Evolutionary conservation across 176 grass and related monocot genomes (phyloP).

Genomic region (Cocos nucifera): DNA sequence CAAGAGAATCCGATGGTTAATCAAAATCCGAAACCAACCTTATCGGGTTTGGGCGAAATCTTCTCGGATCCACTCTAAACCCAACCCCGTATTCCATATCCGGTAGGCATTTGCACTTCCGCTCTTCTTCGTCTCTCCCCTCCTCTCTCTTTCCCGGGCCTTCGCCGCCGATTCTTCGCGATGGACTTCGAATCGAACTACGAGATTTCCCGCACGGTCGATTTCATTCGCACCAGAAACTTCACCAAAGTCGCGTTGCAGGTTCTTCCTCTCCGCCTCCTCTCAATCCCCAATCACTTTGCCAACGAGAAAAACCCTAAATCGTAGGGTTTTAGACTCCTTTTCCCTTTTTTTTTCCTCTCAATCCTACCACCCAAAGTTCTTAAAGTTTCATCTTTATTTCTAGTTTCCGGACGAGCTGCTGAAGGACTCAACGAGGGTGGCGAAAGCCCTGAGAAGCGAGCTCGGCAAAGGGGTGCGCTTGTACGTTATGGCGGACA

Average conservation of each 20-base stretch:
- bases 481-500: constrained; percentile 87
- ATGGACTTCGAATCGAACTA: constrained; percentile 59
- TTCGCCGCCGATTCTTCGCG: background rate
- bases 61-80: no score
- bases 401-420: constrained; percentile 74
- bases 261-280: constrained; percentile 12
- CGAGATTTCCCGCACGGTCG: constrained; percentile 44
- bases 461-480: constrained; percentile 21
- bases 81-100: no score
- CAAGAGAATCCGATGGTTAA: no score
- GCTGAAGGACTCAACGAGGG: constrained; percentile 46
- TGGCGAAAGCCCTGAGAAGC: constrained; percentile 4
- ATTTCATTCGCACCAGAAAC: constrained; percentile 40
- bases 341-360: no score
- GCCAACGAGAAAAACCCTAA: background rate
- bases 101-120: no score
- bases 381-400: constrained; percentile 1
- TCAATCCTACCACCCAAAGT: no score
- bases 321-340: no score
- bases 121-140: background rate
- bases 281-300: background rate
- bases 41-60: no score
- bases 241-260: constrained; percentile 74
- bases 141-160: background rate
- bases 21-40: no score